Conservation (phyloP, 208 protist species). For the Kentomonas sorsogonicus region DNA sequence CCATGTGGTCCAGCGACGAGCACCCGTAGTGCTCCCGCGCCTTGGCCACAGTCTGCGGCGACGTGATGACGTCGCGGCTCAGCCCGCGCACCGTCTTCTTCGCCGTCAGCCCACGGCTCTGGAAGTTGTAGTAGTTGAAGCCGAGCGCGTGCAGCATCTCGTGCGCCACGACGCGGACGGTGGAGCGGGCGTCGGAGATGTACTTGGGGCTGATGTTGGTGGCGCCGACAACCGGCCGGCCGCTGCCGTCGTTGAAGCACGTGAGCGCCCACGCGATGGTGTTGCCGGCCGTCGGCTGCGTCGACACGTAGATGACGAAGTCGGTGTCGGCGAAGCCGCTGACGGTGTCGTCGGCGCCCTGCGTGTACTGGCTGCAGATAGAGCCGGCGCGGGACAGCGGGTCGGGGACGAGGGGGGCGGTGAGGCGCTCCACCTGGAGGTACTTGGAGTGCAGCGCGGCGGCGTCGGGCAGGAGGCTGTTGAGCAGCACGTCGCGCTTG, state of each 20-base stretch:
- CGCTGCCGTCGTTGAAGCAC: slow-evolving; percentile 22
- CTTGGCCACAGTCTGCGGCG: neutral
- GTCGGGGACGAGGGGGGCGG: too few relatives aligned
- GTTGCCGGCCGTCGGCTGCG: slow-evolving; percentile 18
- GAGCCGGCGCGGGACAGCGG: too few relatives aligned
- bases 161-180: slow-evolving; percentile 40
- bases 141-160: slow-evolving; percentile 87
- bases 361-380: too few relatives aligned
- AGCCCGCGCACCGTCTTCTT: slow-evolving; percentile 34
- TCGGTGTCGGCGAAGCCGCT: slow-evolving; percentile 36
- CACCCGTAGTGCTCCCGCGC: slow-evolving; percentile 69
- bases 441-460: too few relatives aligned
- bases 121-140: slow-evolving; percentile 28
- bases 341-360: too few relatives aligned
- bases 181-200: slow-evolving; percentile 12
- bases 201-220: slow-evolving; percentile 40
- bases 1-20: slow-evolving; percentile 32
- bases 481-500: too few relatives aligned
- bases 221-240: slow-evolving; percentile 32
- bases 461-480: too few relatives aligned
- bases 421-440: too few relatives aligned
- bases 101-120: neutral
- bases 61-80: slow-evolving; percentile 17
- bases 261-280: slow-evolving; percentile 37
- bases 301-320: slow-evolving; percentile 62